These are phyloP conservation scores for Leccinum subgranulosum DNA, from an alignment of 768 basidiomycete genomes.

Conservation along the genomic window DNA sequence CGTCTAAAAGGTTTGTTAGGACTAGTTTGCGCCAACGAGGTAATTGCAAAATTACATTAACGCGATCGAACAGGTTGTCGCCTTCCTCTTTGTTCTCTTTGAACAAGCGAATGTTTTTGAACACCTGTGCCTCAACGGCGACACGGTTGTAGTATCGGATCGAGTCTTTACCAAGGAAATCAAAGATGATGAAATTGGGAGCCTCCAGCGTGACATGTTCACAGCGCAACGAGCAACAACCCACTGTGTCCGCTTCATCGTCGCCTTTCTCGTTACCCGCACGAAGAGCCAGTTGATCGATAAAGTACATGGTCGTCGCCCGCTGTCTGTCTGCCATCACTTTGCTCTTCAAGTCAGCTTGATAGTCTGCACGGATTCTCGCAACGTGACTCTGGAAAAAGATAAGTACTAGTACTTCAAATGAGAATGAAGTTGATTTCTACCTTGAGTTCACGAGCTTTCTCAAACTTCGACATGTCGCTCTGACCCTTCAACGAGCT, in stretches of 20 bases:
- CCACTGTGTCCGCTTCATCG: conserved; percentile 98
- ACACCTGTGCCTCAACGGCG: conserved; percentile 85
- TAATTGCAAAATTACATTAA: conserved; percentile 54
- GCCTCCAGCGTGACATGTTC: conserved; percentile 93
- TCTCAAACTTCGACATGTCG: conserved; percentile 97
- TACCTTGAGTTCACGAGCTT: conserved; percentile 91
- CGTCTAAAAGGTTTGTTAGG: conserved; percentile 49
- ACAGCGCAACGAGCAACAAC: conserved; percentile 95
- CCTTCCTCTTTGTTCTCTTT: conserved; percentile 88
- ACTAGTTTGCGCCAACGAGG: conserved; percentile 16
- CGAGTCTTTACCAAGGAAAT: conserved; percentile 99
- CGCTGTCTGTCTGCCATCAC: conserved; percentile 94
- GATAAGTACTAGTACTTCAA: conserved; percentile 8
- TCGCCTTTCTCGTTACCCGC: conserved; percentile 99
- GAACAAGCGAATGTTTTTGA: conserved; percentile 98
- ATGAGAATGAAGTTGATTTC: background rate
- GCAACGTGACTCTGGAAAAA: conserved; percentile 77
- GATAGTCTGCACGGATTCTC: conserved; percentile 87
- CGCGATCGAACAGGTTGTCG: conserved; percentile 92
- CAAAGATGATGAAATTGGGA: conserved; percentile 87
- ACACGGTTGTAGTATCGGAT: conserved; percentile 96
- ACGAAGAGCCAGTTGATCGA: conserved; percentile 94
- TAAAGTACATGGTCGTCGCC: conserved; percentile 99
- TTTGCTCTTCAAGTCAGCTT: conserved; percentile 78
- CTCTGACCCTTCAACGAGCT: conserved; percentile 98